Percentiles rank a stretch among this genome's conserved stretches.
Conservation (phyloP, 140 eudicot species). For the Oenanthe javanica region DNA sequence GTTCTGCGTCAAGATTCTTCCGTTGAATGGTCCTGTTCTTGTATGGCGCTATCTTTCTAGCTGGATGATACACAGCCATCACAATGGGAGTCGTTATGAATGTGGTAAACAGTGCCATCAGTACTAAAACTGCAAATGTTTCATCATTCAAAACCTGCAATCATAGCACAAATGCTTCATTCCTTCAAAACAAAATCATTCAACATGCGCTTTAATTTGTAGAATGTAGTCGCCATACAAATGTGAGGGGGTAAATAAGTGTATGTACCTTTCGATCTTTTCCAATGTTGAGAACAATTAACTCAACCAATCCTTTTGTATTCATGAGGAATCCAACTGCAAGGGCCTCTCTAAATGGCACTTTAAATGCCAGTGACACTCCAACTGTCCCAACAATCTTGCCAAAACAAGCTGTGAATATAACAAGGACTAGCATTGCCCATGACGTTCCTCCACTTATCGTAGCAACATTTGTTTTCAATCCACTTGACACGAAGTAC, state of each 20-base stretch:
- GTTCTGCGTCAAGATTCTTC: slow-evolving; percentile 15
- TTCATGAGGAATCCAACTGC: slow-evolving; percentile 42
- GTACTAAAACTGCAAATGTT: slow-evolving; percentile 24
- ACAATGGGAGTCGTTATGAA: slow-evolving; percentile 24
- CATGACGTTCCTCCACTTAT: slow-evolving; percentile 36
- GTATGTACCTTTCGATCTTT: slow-evolving; percentile 31
- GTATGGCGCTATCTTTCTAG: slow-evolving; percentile 10
- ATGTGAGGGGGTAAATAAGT: neutral
- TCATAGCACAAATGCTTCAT: neutral
- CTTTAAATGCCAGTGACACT: slow-evolving; percentile 24
- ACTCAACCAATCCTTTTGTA: slow-evolving; percentile 41
- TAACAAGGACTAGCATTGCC: slow-evolving; percentile 30
- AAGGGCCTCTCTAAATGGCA: slow-evolving; percentile 22
- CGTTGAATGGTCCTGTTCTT: slow-evolving; percentile 19
- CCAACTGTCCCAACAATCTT: slow-evolving; percentile 36
- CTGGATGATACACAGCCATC: slow-evolving; percentile 25
- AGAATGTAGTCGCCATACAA: neutral
- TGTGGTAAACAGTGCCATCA: slow-evolving; percentile 26
- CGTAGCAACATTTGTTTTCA: slow-evolving; percentile 36
- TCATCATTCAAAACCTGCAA: slow-evolving; percentile 28
- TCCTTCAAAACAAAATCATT: neutral
- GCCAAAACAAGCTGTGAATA: slow-evolving; percentile 32
- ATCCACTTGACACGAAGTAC: slow-evolving; percentile 40
- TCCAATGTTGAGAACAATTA: slow-evolving; percentile 45
- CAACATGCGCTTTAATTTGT: neutral